Conservation (phyloP, 1,284 basidiomycete genomes). For the Cutaneotrichosporon cavernicola region DNA sequence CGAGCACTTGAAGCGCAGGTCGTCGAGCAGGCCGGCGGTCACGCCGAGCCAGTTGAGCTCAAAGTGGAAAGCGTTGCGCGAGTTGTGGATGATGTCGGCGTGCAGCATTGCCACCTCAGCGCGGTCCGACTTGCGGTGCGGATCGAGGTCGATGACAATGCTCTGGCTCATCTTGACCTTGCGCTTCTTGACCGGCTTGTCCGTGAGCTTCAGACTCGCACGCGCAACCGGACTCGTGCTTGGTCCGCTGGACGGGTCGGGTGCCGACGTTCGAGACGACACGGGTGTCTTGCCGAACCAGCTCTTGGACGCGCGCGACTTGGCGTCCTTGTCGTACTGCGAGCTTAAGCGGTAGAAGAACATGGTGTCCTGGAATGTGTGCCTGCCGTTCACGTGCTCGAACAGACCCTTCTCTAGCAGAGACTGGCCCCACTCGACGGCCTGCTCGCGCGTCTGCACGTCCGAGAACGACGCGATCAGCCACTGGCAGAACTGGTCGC, state of each 20-base stretch:
- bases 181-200: slow-evolving; percentile 58
- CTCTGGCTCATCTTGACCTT: slow-evolving; percentile 75
- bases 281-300: slow-evolving; percentile 39
- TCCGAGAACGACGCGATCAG: slow-evolving; percentile 80
- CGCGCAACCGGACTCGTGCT: slow-evolving; percentile 12
- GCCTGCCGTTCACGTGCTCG: slow-evolving; percentile 70
- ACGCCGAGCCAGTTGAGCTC: slow-evolving; percentile 97
- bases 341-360: slow-evolving; percentile 79
- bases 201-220: slow-evolving; percentile 16
- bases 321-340: slow-evolving; percentile 58
- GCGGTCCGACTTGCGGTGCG: slow-evolving; percentile 74
- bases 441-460: slow-evolving; percentile 73
- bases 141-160: slow-evolving; percentile 83
- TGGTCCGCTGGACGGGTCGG: slow-evolving; percentile 11
- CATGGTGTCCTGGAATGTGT: slow-evolving; percentile 75
- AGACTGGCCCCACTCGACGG: slow-evolving; percentile 70
- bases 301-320: slow-evolving; percentile 31
- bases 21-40: slow-evolving; percentile 92
- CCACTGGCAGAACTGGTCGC: slow-evolving; percentile 83
- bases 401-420: slow-evolving; percentile 76
- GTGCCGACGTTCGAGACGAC: neutral
- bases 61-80: slow-evolving; percentile 86
- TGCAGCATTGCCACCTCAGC: slow-evolving; percentile 84
- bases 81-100: slow-evolving; percentile 89
- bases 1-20: slow-evolving; percentile 79